phyloP scores from a whole-genome alignment of 345 rosid species.

The Eucalyptus melliodora region DNA sequence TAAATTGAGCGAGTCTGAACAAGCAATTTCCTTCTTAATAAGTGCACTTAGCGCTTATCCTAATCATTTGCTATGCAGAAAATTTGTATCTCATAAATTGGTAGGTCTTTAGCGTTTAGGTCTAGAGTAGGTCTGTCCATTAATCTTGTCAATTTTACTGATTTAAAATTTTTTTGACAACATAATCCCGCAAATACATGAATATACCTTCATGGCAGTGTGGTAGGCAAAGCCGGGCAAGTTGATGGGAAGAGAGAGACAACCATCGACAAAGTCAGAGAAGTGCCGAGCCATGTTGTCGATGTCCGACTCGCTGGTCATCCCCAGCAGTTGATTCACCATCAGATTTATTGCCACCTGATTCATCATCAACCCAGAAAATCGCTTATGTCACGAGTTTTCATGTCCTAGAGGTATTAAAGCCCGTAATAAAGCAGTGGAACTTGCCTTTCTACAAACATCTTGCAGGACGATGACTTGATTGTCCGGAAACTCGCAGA shows the following conservation, averaged over 20 bases:
- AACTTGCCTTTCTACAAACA: slow-evolving; percentile 69
- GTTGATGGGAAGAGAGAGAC: slow-evolving; percentile 75
- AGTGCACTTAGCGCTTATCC: neutral
- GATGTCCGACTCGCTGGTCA: slow-evolving; percentile 46
- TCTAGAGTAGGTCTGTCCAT: neutral
- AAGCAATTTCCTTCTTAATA: neutral
- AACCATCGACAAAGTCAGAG: slow-evolving; percentile 83
- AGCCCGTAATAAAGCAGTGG: neutral
- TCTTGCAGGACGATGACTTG: slow-evolving; percentile 62
- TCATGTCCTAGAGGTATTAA: neutral
- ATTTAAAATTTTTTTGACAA: neutral
- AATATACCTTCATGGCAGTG: slow-evolving; percentile 60
- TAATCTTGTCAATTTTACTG: neutral
- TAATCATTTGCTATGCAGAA: neutral
- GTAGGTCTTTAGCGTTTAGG: neutral
- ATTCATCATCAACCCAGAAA: neutral
- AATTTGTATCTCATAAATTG: neutral
- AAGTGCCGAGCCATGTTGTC: slow-evolving; percentile 65
- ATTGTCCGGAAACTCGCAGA: slow-evolving; percentile 20
- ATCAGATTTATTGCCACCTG: slow-evolving; percentile 79
- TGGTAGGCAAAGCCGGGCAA: slow-evolving; percentile 68
- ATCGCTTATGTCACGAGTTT: neutral
- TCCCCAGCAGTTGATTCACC: slow-evolving; percentile 74
- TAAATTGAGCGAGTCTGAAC: neutral
- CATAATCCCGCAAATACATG: neutral